phyloP scores from a whole-genome alignment of 2,329 filamentous ascomycete genomes.

The Cordyceps tenuipes region DNA sequence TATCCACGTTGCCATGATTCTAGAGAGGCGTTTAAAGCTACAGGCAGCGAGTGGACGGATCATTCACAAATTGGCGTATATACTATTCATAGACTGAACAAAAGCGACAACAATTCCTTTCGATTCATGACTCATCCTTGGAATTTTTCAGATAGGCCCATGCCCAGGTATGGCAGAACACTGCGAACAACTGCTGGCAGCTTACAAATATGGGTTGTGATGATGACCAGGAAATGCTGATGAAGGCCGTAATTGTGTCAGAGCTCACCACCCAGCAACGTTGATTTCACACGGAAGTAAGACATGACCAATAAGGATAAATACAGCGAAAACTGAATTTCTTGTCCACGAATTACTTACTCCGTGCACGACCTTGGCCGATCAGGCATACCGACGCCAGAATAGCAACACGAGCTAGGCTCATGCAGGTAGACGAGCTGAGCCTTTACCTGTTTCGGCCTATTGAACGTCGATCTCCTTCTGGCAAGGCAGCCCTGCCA shows the following conservation, averaged over 20 bases:
- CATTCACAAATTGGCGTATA: neutral
- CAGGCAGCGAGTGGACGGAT: neutral
- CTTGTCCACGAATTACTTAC: neutral
- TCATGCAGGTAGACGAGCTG: neutral
- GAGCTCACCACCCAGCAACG: too few relatives aligned
- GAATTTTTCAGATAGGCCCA: neutral
- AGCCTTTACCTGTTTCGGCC: neutral
- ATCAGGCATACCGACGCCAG: neutral
- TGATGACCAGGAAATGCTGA: too few relatives aligned
- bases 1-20: neutral
- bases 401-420: neutral
- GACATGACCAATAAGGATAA: neutral
- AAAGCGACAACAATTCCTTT: neutral
- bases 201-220: too few relatives aligned
- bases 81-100: neutral
- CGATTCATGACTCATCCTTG: neutral
- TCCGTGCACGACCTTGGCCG: neutral
- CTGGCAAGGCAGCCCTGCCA: neutral
- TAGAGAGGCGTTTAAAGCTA: neutral
- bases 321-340: neutral
- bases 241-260: too few relatives aligned
- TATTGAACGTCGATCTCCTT: neutral
- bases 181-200: too few relatives aligned
- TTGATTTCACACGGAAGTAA: too few relatives aligned
- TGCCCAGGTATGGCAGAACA: too few relatives aligned